Evolutionary conservation across 2,329 filamentous ascomycete species (phyloP), one percentile per base, ranked within the genome.

Genomic region (Knoxdaviesia capensis): DNA sequence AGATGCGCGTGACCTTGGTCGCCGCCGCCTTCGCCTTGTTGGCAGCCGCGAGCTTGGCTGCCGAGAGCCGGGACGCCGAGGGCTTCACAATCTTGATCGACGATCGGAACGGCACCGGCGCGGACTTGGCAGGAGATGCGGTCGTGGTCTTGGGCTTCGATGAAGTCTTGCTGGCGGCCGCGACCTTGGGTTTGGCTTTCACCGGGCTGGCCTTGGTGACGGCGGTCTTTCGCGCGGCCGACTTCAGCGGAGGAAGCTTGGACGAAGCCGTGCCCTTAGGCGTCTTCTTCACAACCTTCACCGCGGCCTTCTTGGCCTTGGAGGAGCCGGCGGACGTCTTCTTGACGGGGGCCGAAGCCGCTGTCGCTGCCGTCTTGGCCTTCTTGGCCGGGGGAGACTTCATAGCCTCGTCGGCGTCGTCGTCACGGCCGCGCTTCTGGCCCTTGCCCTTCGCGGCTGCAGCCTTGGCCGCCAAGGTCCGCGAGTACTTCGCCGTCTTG

Each of bases 271-370:
- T 43, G 28, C 33, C 33, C 41, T 43, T 43, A 11, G 37, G 34
- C 32, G 54, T 51, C 40, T 43, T 43, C 28, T 20, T 29, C 6
- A 33, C 39, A 9, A n/a, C 31, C 39, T 41, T 41, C 11, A 7
- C 10, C 20, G 35, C 32, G 10, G 29, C 31, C 11, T 43, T 37
- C 9, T 34, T 37, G 20, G 32, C 38, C 34, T 41, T 36, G 28
- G 8, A 29, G 33, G 49, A 47, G n/a, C 49, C 48, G 1, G 52
- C 42, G 31, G 52, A 50, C 2, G 54, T 58, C 43, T 58, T 57
- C 54, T 63, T 65, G 44, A 64, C 51, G 35, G 52, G 53, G 11
- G 52, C 52, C 3, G 55, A 49, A 5, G 57, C 54, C 10, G 50
- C 50, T 40, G 60, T 64, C 7, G 7, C 20, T 8, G n/a, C 28